Base-by-base conservation (phyloP, 2,329 filamentous ascomycete species). In the Trichoderma semiorbis region DNA sequence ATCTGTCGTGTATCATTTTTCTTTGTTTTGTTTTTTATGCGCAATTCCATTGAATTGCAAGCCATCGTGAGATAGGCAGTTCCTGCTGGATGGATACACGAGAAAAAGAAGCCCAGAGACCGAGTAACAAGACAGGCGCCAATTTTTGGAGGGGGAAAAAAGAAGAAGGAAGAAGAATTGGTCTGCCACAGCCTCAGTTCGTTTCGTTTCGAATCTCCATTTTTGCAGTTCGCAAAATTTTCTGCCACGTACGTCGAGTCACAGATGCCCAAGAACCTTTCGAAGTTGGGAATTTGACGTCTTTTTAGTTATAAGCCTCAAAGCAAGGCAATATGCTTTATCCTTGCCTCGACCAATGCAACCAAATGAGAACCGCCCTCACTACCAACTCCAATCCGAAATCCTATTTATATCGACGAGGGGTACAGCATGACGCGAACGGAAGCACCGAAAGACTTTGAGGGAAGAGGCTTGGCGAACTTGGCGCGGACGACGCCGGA, bases 401-500 rank as follows among this genome's bases (percentile, higher is more conserved):
- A 81, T 81, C 81, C 81, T 82, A 80, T 86, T 92, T 95, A 97
- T 92, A 98, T 96, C 88, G 93, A 94, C 83, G 94, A 97, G 85
- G 94, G 94, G 90, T 97, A 97, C 86, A 97, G 90, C 94, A 97
- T 97, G 86, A 97, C 90, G 86, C 95, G 92, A 87, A 97, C 93
- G 81, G 93, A 95, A 84, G 94, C 94, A 87, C 95, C 94, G 89
- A 98, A 98, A 83, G 93, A 94, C 89, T 95, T 95, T 81, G 96
- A 91, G 83, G 96, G 96, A 79, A 99, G 94, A 85, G 97, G 97
- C 87, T 90, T 90, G 85, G 92, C 88, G 92, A 99, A 99, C 88
- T 97, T 95, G 86, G 95, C 95, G 84, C 96, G 93, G 84, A 99
- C 96, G 82, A 98, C 93, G 82, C 96, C 96, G 79, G 93, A 97